Conservation (phyloP, 257 asterid species). For the Paraleonurus japonicus region DNA sequence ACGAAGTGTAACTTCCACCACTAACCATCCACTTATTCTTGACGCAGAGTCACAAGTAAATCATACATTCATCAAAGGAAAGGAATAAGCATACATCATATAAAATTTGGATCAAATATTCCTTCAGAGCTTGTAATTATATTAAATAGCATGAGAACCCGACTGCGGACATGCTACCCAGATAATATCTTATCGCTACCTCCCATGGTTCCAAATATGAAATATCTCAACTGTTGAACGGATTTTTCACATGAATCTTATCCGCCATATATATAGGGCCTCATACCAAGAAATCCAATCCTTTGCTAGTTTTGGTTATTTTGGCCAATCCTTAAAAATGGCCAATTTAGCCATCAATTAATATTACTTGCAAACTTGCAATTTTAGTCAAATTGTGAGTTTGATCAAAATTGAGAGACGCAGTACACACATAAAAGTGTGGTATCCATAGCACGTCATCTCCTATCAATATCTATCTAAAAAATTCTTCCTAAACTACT, state of each 20-base stretch:
- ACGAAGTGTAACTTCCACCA: not conserved
- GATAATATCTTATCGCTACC: not conserved
- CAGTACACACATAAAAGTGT: no score
- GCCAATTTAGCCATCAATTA: no score
- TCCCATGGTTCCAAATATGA: not conserved
- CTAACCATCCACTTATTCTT: not conserved
- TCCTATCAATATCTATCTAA: not conserved
- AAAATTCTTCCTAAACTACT: not conserved
- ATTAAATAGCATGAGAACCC: not conserved
- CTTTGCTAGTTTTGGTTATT: not conserved
- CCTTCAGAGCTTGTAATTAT: not conserved
- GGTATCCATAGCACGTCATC: no score
- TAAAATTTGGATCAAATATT: not conserved
- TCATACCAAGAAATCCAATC: not conserved
- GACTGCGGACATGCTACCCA: not conserved
- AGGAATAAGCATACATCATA: not conserved
- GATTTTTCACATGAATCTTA: no score
- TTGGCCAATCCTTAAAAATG: no score
- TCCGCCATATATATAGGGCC: no score
- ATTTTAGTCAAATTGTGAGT: no score
- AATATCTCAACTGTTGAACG: not conserved
- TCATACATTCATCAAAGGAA: not conserved
- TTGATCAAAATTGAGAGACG: no score
- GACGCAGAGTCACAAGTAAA: conserved; percentile 22
- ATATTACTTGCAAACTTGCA: no score